Percentiles rank a stretch among this genome's conserved stretches.
phyloP scores from a whole-genome alignment of 2,329 filamentous ascomycete species.

The Venturia asperata region DNA sequence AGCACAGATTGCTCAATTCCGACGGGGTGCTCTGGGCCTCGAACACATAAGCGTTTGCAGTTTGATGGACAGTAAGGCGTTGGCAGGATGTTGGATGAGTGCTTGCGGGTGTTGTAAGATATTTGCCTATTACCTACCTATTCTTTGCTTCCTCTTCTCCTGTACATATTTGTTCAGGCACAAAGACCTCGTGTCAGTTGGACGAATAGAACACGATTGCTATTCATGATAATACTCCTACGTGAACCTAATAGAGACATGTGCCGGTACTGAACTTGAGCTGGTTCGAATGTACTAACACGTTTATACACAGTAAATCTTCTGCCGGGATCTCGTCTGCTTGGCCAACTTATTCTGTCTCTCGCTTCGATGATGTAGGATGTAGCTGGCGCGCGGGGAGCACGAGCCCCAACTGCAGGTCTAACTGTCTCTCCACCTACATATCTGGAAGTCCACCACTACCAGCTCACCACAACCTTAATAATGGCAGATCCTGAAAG shows the following conservation, averaged over 20 bases:
- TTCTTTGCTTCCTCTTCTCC: background rate
- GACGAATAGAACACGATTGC: background rate
- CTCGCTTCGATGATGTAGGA: background rate
- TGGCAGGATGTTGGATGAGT: background rate
- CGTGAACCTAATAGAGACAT: background rate
- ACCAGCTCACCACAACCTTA: background rate
- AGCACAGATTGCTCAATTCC: background rate
- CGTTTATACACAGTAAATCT: background rate
- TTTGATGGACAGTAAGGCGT: slow-evolving; percentile 10
- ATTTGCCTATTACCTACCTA: background rate
- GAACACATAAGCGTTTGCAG: background rate
- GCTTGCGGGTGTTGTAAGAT: background rate
- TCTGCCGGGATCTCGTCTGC: background rate
- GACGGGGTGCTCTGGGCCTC: no score
- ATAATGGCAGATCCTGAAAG: slow-evolving; percentile 19
- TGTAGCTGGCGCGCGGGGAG: background rate
- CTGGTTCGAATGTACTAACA: no score
- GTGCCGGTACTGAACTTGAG: no score
- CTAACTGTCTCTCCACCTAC: background rate
- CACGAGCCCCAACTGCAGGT: background rate
- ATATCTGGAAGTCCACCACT: no score
- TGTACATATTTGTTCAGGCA: background rate
- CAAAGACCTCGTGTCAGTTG: background rate
- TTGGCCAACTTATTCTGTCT: background rate
- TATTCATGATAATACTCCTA: background rate